Conservation (phyloP, 2,329 filamentous ascomycete species). For the Cucurbitaria berberidis region DNA sequence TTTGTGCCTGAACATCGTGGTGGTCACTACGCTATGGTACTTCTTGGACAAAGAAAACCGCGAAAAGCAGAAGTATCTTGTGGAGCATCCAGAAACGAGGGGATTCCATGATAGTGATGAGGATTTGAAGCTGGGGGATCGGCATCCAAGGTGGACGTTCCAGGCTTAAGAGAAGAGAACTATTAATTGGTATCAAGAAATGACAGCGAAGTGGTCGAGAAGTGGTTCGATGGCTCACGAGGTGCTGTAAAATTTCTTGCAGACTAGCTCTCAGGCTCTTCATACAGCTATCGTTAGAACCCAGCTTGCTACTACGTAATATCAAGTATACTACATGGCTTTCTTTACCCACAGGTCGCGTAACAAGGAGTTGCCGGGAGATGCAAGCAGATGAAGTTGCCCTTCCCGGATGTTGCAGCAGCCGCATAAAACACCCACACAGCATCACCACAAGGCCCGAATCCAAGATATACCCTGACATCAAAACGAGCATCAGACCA, state of each 20-base stretch:
- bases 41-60: constrained; percentile 42
- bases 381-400: too few relatives aligned
- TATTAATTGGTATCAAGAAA: not conserved
- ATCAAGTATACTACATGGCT: too few relatives aligned
- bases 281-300: too few relatives aligned
- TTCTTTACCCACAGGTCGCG: too few relatives aligned
- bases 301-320: too few relatives aligned
- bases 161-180: constrained; percentile 24
- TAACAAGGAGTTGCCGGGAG: too few relatives aligned
- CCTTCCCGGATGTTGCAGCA: too few relatives aligned
- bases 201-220: not conserved
- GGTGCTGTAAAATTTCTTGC: not conserved
- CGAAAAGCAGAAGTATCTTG: constrained; percentile 34
- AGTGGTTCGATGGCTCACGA: not conserved
- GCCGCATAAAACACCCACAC: too few relatives aligned
- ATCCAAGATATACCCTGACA: too few relatives aligned
- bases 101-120: constrained; percentile 41
- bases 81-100: constrained; percentile 30
- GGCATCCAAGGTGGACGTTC: constrained; percentile 47
- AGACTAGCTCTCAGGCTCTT: too few relatives aligned
- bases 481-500: not conserved
- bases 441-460: too few relatives aligned
- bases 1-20: constrained; percentile 38
- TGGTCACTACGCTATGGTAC: constrained; percentile 39
- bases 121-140: constrained; percentile 40